Conservation (phyloP, 2,329 filamentous ascomycete genomes). For the Trichoderma sp. region DNA sequence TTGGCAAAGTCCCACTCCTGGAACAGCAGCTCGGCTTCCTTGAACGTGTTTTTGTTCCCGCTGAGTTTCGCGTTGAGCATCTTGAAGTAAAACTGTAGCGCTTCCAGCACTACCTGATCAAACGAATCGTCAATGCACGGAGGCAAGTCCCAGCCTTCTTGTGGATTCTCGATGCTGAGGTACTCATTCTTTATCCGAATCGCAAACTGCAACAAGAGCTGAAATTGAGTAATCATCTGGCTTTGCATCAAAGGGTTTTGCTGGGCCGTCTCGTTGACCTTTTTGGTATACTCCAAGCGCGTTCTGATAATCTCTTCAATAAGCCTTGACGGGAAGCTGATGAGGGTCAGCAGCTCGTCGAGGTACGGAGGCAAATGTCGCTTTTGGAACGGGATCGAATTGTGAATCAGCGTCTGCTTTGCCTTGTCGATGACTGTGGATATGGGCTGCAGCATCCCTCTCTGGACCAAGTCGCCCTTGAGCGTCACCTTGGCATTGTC, state of each 20-base stretch:
- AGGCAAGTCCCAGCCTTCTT: slow-evolving; percentile 92
- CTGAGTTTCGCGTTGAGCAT: slow-evolving; percentile 98
- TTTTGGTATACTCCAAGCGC: slow-evolving; percentile 85
- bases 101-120: slow-evolving; percentile 86
- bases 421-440: slow-evolving; percentile 88
- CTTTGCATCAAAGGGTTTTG: slow-evolving; percentile 93
- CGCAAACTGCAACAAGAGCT: slow-evolving; percentile 86
- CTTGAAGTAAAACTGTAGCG: slow-evolving; percentile 96
- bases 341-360: slow-evolving; percentile 90
- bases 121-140: slow-evolving; percentile 97
- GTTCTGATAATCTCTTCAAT: slow-evolving; percentile 97
- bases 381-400: slow-evolving; percentile 80
- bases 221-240: slow-evolving; percentile 97
- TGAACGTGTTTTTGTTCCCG: slow-evolving; percentile 98
- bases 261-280: slow-evolving; percentile 92
- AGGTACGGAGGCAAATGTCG: slow-evolving; percentile 94
- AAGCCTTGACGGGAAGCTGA: slow-evolving; percentile 94
- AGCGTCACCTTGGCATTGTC: slow-evolving; percentile 53
- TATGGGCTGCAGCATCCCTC: slow-evolving; percentile 82
- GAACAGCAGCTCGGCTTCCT: slow-evolving; percentile 94
- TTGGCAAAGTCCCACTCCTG: slow-evolving; percentile 99
- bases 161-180: slow-evolving; percentile 76
- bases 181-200: slow-evolving; percentile 93
- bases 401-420: slow-evolving; percentile 85
- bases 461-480: slow-evolving; percentile 72